Conservation (phyloP, 805 yeast species). For the Lachancea sp. region DNA sequence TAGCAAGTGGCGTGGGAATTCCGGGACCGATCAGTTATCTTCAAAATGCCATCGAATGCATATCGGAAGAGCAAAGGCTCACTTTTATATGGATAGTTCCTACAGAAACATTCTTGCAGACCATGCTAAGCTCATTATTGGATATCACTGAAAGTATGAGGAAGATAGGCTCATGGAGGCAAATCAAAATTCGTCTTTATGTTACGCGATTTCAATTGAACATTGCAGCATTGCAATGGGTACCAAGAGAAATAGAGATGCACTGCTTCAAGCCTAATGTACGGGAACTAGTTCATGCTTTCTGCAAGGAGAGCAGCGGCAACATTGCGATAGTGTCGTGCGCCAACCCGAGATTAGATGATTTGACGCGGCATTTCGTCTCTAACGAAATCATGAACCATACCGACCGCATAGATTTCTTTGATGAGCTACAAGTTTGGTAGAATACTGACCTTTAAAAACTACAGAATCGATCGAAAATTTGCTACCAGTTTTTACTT, state of each 20-base stretch:
- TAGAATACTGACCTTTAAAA: not conserved
- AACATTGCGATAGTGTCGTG: slow-evolving; percentile 10
- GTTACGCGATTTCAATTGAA: slow-evolving; percentile 9
- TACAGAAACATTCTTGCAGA: slow-evolving; percentile 6
- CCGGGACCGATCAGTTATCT: slow-evolving; percentile 41
- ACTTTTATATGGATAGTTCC: slow-evolving; percentile 12
- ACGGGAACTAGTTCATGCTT: slow-evolving; percentile 1
- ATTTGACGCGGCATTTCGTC: slow-evolving; percentile 5
- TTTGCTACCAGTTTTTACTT: too few relatives aligned
- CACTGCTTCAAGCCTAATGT: slow-evolving; percentile 8
- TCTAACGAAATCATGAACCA: slow-evolving; percentile 2
- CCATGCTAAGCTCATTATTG: slow-evolving; percentile 2
- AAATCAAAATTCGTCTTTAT: slow-evolving; percentile 4
- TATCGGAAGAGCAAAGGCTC: not conserved
- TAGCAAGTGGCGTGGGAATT: slow-evolving; percentile 74
- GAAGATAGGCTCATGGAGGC: not conserved
- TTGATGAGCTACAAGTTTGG: slow-evolving; percentile 14
- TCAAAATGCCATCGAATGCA: not conserved
- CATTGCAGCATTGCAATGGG: not conserved
- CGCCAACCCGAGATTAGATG: slow-evolving; percentile 11
- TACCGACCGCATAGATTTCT: slow-evolving; percentile 7
- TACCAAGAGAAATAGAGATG: slow-evolving; percentile 4
- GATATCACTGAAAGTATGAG: not conserved
- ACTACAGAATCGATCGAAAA: not conserved
- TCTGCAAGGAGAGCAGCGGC: slow-evolving; percentile 3